phyloP scores from a whole-genome alignment of 2,329 filamentous ascomycete species.

The Trichoderma hamatum region DNA sequence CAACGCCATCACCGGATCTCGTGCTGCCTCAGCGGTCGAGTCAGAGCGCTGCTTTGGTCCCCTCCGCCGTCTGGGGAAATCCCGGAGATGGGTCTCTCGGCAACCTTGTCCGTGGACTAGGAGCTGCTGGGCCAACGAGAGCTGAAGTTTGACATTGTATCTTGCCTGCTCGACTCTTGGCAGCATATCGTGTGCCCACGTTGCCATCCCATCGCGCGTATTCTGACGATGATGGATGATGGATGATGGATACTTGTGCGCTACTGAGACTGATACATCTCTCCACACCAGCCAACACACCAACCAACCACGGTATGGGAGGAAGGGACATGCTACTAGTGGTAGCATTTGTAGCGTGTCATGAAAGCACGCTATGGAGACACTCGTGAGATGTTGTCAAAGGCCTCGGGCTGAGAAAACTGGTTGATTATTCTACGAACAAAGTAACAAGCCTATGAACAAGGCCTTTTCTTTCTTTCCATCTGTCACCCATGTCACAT shows the following conservation, averaged over 20 bases:
- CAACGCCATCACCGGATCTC: conserved; percentile 7
- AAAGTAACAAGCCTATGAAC: not conserved
- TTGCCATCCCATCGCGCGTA: conserved; percentile 24
- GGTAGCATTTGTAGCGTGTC: not conserved
- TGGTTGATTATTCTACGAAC: not conserved
- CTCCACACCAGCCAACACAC: conserved; percentile 5
- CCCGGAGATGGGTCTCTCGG: not conserved
- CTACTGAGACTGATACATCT: not conserved
- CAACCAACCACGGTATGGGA: not conserved
- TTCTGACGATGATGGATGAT: not conserved
- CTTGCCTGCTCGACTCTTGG: conserved; percentile 14
- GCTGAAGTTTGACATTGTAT: not conserved
- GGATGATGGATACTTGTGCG: not conserved
- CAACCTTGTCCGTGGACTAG: not conserved
- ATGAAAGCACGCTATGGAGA: not conserved
- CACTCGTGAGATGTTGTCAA: not conserved
- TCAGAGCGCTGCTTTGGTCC: not conserved
- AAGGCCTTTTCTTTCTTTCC: not conserved
- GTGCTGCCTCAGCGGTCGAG: not conserved
- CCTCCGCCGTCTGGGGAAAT: conserved; percentile 14
- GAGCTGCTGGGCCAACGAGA: not conserved
- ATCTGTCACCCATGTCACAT: not conserved
- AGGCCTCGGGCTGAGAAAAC: not conserved
- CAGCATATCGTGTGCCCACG: not conserved
- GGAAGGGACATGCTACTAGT: not conserved